phyloP scores from a whole-genome alignment of 2,329 filamentous ascomycete genomes.

The Macroventuria anomochaeta region DNA sequence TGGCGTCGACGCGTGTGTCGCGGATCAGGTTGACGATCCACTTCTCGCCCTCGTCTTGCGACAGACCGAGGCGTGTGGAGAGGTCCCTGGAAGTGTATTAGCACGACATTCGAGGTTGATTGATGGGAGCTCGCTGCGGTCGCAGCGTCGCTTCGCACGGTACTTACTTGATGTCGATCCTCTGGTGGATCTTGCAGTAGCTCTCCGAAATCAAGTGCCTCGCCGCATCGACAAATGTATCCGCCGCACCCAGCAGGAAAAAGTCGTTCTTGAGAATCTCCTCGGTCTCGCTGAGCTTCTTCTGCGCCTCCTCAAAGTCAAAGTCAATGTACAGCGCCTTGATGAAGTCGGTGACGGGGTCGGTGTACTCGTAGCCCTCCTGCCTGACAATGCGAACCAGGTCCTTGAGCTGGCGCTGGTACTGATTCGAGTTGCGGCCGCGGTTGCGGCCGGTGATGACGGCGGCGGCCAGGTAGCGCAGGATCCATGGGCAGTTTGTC shows the following conservation, averaged over 20 bases:
- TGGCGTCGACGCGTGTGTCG: slow-evolving; percentile 95
- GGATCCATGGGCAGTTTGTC: slow-evolving; percentile 94
- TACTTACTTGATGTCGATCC: slow-evolving; percentile 89
- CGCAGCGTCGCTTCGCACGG: background rate
- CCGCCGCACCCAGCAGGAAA: slow-evolving; percentile 85
- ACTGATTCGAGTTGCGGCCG: slow-evolving; percentile 78
- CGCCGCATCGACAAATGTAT: slow-evolving; percentile 91
- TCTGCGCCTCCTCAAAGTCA: slow-evolving; percentile 95
- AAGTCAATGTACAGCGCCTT: slow-evolving; percentile 96
- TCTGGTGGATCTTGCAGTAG: slow-evolving; percentile 99
- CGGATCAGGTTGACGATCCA: slow-evolving; percentile 99
- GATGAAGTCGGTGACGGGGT: slow-evolving; percentile 95
- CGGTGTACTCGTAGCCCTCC: slow-evolving; percentile 96
- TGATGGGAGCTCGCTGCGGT: no score
- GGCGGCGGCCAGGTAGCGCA: slow-evolving; percentile 90
- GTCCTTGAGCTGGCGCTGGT: slow-evolving; percentile 99
- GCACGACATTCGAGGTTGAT: no score
- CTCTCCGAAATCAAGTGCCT: slow-evolving; percentile 97
- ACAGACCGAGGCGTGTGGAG: slow-evolving; percentile 87
- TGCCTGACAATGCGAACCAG: slow-evolving; percentile 93
- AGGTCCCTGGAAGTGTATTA: no score
- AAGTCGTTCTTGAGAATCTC: slow-evolving; percentile 92
- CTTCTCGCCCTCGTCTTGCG: slow-evolving; percentile 96
- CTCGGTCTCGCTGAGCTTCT: slow-evolving; percentile 84
- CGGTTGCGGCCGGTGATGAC: slow-evolving; percentile 86